Evolutionary conservation across 306 rosid species (phyloP), one percentile per base, ranked within the genome.

Genomic region (Cicer judaicum): DNA sequence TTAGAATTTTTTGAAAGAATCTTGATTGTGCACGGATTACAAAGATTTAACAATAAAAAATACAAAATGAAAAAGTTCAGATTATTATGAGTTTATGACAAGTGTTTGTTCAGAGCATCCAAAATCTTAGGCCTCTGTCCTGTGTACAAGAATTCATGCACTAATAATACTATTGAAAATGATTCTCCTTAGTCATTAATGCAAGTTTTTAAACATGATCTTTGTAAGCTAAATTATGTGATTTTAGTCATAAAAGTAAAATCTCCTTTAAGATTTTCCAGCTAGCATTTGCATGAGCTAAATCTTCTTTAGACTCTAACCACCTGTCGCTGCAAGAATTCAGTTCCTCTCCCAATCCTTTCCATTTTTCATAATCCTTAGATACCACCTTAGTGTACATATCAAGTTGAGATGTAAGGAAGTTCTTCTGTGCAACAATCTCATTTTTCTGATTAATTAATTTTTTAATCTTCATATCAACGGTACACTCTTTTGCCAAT

Each of bases 211-310:
- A 49, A 49, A 49, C 19, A 49, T 49, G 16, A 49, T n/a, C 6
- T n/a, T 49, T 49, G 55, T n/a, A 49, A 49, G 55, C 55, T 49
- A 18, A 54, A 55, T 52, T 52, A 52, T 14, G 24, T 14, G 12
- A 54, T 57, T 24, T 57, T 9, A 57, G 7, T 29, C 29, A 57
- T 57, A 57, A 10, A 29, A 36, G 15, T 24, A 57, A 57, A 57
- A 24, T 57, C 64, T 57, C 64, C 64, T 57, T 57, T 36, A 57
- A 57, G 41, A 57, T 24, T 14, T 57, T 57, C 64, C 64, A 57
- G n/a, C 41, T 57, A 6, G 41, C 64, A 57, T 57, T 29, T 57
- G 64, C 64, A 57, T 19, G 64, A 57, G 40, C 64, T 57, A 57
- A 57, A 57, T 57, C 41, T 10, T 57, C 64, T 40, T 29, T 57